Percentiles rank a stretch among this genome's conserved stretches.
phyloP scores from a whole-genome alignment of 352 stramenopile genomes.

The Sclerospora graminicola region DNA sequence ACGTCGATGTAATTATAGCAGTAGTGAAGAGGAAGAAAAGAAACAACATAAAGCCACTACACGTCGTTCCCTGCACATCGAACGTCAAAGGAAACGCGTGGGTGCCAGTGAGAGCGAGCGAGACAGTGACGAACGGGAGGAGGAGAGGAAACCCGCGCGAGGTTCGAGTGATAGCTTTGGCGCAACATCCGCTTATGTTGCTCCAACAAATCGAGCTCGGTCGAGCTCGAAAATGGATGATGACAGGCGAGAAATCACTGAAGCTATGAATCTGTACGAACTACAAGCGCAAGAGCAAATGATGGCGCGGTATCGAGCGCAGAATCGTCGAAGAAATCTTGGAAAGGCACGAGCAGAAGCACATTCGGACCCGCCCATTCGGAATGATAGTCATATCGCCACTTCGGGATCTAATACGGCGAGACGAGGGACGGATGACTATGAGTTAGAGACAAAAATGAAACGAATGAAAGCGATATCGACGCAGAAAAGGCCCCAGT shows the following conservation, averaged over 20 bases:
- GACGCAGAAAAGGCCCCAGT: too few relatives aligned
- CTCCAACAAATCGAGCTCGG: slow-evolving; percentile 1
- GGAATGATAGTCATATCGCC: neutral
- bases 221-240: neutral
- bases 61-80: neutral
- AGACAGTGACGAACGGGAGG: slow-evolving; percentile 5
- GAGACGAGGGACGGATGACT: too few relatives aligned
- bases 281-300: slow-evolving; percentile 41
- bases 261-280: slow-evolving; percentile 36
- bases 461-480: too few relatives aligned
- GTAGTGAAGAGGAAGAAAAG: slow-evolving; percentile 9
- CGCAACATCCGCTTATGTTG: slow-evolving; percentile 1
- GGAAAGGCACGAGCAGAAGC: neutral
- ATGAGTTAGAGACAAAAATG: too few relatives aligned
- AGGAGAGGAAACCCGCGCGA: slow-evolving; percentile 7
- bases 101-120: slow-evolving; percentile 6
- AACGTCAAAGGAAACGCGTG: slow-evolving; percentile 4
- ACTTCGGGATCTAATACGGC: too few relatives aligned
- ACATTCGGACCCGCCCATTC: neutral
- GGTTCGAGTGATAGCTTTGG: slow-evolving; percentile 14
- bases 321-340: slow-evolving; percentile 14
- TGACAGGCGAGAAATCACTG: slow-evolving; percentile 19
- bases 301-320: slow-evolving; percentile 26
- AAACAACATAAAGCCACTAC: neutral
- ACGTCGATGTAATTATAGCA: slow-evolving; percentile 3